Evolutionary conservation across 108 stramenopile species (phyloP), one percentile per base, ranked within the genome.

Genomic region (Aureococcus anophagefferens): DNA sequence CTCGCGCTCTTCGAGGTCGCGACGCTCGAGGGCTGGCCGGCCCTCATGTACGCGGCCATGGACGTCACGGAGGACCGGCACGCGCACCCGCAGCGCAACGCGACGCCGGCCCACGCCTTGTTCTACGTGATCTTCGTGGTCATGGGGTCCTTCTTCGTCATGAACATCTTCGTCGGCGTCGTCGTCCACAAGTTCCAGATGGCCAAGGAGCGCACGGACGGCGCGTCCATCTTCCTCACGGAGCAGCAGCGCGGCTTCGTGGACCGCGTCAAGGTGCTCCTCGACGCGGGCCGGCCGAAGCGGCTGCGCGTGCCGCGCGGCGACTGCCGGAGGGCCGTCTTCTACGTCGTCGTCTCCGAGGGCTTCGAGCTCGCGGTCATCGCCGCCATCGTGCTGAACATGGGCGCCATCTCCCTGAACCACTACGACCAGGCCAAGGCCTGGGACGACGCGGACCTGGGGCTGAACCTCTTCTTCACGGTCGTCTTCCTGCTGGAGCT

Each of bases 401-500:
- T 79, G 4, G 28, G 79, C 51, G 51, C 68, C 31, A 81, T 84
- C 80, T 70, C 69, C 46, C 64, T 80, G 75, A 40, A 72, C 33
- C 70, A 35, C 69, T 79, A 65, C 35, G 74, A 71, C 0, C 70
- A 79, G 68, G 37, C 66, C 28, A 30, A n/a, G 7, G 45, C 62
- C 44, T 79, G 79, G 46, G 63, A 37, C 30, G 35, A 14, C 62
- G 62, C 17, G 0, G 78, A 81, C 29, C 11, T 40, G 7, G 35
- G 30, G 16, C 15, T 68, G 28, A 83, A 83, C 67, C 62, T 44
- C 31, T 21, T 72, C 15, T 83, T 83, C 62, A 74, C 78, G 0
- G 46, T 64, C n/a, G 51, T 81, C 46, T 85, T 85, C 76, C 76
- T 74, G 0, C 0, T 81, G 0, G 84, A 85, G 68, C 79, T 81